Base-by-base conservation (phyloP, 2,329 filamentous ascomycete genomes). In the Colletotrichum cordylinicola region DNA sequence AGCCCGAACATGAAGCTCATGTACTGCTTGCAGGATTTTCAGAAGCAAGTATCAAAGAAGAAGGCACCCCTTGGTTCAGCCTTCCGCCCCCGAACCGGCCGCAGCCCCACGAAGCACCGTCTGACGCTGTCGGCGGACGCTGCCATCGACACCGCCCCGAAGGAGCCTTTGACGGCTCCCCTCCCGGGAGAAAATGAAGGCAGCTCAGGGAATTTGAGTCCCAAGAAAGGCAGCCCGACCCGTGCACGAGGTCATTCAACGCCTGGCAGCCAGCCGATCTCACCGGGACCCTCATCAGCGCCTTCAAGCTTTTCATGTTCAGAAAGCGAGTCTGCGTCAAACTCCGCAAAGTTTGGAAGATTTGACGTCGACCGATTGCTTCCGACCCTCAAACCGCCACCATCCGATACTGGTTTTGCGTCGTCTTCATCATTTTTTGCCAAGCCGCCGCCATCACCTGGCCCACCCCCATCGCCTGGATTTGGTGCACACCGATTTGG, bases 1-100 rank as follows among this genome's bases (percentile, higher is more conserved):
- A 96, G 95, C 74, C 95, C 95, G 0, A 98, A 98, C 83, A 98
- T 98, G 95, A 95, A 95, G 79, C 88, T 98, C 79, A 96, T 98
- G 89, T 97, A 97, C 88, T 96, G 95, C 79, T 87, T 98, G 64
- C 94, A 96, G 82, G 94, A 96, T 81, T 96, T 96, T 82, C 92
- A 93, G 79, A 93, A 93, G 80, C 88, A 93, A 65, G 83, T 93
- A 4, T 84, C 88, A 2, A 89, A 88, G 80, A 91, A 87, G 82
- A 89, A 86, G 78, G 76, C 84, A 6, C 80, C 85, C 2, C 83
- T 86, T 18, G 85, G 83, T 33, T 86, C 89, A 77, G 84, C 90
- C 78, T 82, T 90, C 80, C 85, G 88, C 83, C 87, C 85, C 31
- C 86, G 87, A 43, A 85, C 84, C 24, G 90, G 89, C 62, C 86